Percentiles rank a stretch among this genome's conserved stretches.
These are phyloP conservation scores for Aspergillus fischeri DNA, from an alignment of 2,329 filamentous ascomycete species.

Conservation along the genomic window DNA sequence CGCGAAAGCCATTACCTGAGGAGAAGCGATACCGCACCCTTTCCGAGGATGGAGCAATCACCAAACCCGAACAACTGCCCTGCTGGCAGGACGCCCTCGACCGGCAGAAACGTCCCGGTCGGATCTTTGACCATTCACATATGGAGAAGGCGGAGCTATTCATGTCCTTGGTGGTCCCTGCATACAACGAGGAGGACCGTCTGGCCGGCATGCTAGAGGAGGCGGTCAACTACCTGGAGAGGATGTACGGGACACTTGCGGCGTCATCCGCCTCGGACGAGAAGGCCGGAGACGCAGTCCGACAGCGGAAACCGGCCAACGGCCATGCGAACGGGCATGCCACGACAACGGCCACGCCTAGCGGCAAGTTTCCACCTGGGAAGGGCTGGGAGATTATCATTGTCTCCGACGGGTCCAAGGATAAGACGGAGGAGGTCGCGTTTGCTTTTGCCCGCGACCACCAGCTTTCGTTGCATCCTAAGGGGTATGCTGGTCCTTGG, in stretches of 20 bases:
- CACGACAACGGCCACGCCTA: constrained; percentile 27
- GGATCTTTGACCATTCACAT: constrained; percentile 35
- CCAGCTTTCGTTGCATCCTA: constrained; percentile 48
- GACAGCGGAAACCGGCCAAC: constrained; percentile 21
- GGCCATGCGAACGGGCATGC: constrained; percentile 25
- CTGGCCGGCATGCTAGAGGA: constrained; percentile 83
- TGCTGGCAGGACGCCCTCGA: constrained; percentile 84
- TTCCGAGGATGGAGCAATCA: constrained; percentile 58
- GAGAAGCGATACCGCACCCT: constrained; percentile 86
- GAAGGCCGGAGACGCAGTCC: constrained; percentile 16
- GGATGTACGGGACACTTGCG: constrained; percentile 59
- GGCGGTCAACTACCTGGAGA: constrained; percentile 79
- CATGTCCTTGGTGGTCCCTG: constrained; percentile 88
- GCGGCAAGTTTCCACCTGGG: constrained; percentile 12
- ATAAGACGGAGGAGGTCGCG: constrained; percentile 74
- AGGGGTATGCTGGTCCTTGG: constrained; percentile 50
- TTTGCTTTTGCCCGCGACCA: constrained; percentile 74
- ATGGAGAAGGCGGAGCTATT: constrained; percentile 76
- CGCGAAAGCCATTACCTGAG: constrained; percentile 66
- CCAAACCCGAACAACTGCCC: constrained; percentile 57
- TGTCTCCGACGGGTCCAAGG: constrained; percentile 83
- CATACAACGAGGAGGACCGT: constrained; percentile 88
- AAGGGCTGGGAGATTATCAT: constrained; percentile 87
- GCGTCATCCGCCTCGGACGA: constrained; percentile 11
- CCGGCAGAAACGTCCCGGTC: constrained; percentile 54